These are phyloP conservation scores for Allomyces javanicus DNA, from an alignment of 192 early-diverging fungal species.

Conservation along the genomic window DNA sequence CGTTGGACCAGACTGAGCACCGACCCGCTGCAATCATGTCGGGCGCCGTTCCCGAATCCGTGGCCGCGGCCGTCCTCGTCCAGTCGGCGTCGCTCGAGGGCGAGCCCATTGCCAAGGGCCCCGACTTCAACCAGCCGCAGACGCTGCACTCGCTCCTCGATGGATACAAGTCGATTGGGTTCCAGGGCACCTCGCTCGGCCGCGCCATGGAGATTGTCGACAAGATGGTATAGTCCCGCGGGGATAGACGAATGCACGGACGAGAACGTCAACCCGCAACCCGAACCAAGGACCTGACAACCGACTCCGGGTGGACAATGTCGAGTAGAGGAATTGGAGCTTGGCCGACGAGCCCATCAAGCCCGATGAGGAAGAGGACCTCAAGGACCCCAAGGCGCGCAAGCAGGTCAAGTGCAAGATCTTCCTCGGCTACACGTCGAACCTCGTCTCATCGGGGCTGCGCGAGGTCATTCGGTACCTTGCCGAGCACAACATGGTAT, in stretches of 20 bases:
- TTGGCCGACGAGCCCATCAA: constrained; percentile 68
- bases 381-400: constrained; percentile 34
- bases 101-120: constrained; percentile 49
- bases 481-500: constrained; percentile 65
- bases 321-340: constrained; percentile 45
- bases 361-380: constrained; percentile 24
- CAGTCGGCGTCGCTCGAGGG: constrained; percentile 50
- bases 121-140: constrained; percentile 79
- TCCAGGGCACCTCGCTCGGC: constrained; percentile 78
- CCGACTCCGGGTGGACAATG: not conserved
- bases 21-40: constrained; percentile 5
- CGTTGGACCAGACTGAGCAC: too few species aligned
- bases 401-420: constrained; percentile 74
- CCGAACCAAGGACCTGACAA: constrained; percentile 3
- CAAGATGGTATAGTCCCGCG: constrained; percentile 60
- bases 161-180: constrained; percentile 63
- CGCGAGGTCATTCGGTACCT: constrained; percentile 80
- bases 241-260: too few species aligned
- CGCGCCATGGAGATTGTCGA: constrained; percentile 81
- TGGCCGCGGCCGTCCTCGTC: constrained; percentile 37
- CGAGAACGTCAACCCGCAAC: too few species aligned
- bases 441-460: constrained; percentile 84
- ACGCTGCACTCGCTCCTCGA: constrained; percentile 50
- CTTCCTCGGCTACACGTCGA: constrained; percentile 94
- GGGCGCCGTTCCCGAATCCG: constrained; percentile 3